Percentiles rank a stretch among this genome's conserved stretches.
phyloP scores from a whole-genome alignment of 768 basidiomycete genomes.

The Butyriboletus loyo region DNA sequence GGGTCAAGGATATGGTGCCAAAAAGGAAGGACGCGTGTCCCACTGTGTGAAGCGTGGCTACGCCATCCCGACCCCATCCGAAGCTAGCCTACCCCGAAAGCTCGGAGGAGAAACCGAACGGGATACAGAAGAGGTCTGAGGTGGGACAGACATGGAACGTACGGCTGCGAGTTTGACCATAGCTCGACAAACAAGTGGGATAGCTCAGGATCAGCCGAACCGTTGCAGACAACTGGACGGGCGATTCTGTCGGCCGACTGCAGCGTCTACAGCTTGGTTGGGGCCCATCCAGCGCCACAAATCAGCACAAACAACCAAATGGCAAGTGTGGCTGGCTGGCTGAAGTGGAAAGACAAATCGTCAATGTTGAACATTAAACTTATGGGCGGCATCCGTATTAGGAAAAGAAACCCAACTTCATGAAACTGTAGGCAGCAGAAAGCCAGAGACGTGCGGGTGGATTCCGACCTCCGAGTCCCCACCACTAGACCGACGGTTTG shows the following conservation, averaged over 20 bases:
- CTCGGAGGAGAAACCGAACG: not conserved
- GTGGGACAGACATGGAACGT: not conserved
- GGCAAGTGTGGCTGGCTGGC: not conserved
- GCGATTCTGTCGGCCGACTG: not conserved
- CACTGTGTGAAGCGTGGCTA: not conserved
- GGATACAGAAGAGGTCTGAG: not conserved
- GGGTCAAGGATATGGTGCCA: no score
- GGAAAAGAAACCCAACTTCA: not conserved
- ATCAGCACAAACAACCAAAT: not conserved
- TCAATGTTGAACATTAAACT: not conserved
- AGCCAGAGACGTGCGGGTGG: not conserved
- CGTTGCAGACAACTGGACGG: not conserved
- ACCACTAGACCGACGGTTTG: not conserved
- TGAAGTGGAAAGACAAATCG: not conserved
- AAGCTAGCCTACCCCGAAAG: not conserved
- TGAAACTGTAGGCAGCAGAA: not conserved
- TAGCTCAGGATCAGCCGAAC: not conserved
- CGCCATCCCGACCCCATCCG: not conserved
- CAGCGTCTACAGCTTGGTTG: not conserved
- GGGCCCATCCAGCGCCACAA: not conserved
- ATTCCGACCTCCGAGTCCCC: no score
- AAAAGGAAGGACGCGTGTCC: no score
- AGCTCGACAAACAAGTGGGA: no score
- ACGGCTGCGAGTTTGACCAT: not conserved
- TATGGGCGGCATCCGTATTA: not conserved